Percentiles rank a stretch among this genome's conserved stretches.
These are phyloP conservation scores for Daedaleopsis nitida DNA, from an alignment of 768 basidiomycete species.

Conservation along the genomic window DNA sequence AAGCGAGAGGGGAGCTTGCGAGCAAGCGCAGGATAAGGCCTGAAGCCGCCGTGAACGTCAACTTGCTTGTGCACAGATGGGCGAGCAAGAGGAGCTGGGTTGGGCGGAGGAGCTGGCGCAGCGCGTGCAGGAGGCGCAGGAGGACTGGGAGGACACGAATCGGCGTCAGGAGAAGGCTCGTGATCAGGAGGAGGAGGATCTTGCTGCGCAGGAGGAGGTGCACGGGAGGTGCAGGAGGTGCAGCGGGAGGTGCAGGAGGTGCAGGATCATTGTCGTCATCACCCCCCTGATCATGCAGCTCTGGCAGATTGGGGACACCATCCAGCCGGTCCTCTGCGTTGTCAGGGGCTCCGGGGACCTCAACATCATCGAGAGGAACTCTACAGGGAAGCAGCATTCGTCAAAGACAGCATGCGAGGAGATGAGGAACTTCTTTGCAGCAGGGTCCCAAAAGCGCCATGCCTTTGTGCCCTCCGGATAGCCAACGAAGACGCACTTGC, in stretches of 20 bases:
- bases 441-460: conserved; percentile 13
- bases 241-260: conserved; percentile 11
- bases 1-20: conserved; percentile 8
- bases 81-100: not conserved
- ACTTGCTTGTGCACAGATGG: conserved; percentile 3
- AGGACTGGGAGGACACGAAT: not conserved
- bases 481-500: conserved; percentile 38
- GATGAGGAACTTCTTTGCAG: conserved; percentile 13
- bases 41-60: conserved; percentile 5
- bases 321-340: not conserved
- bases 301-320: conserved; percentile 7
- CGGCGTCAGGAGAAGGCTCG: not conserved
- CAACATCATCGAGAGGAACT: conserved; percentile 2
- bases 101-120: conserved; percentile 2
- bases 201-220: not conserved
- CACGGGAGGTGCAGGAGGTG: not conserved
- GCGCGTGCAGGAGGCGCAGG: conserved; percentile 4
- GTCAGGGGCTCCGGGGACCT: conserved; percentile 1
- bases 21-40: conserved; percentile 4
- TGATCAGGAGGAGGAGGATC: not conserved
- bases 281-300: conserved; percentile 15
- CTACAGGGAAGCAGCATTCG: conserved; percentile 11
- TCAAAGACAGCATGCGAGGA: conserved; percentile 16
- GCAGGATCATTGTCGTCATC: conserved; percentile 14
- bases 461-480: conserved; percentile 5